These are phyloP conservation scores for Solanum stenotomum DNA, from an alignment of 257 asterid species.

Conservation along the genomic window DNA sequence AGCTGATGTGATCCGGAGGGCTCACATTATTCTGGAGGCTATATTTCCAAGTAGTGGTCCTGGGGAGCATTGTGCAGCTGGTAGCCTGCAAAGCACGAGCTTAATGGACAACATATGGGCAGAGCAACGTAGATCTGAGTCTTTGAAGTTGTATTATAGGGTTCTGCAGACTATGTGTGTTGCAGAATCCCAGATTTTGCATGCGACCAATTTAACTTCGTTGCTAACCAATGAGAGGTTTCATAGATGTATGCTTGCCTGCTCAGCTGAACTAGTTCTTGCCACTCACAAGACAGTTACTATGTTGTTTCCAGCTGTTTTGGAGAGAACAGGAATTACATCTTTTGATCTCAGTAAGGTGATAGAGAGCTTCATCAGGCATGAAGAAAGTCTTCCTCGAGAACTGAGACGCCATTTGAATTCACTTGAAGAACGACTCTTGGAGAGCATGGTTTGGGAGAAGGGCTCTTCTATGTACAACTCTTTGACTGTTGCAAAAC, in stretches of 20 bases:
- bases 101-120: constrained; percentile 94
- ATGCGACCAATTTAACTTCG: constrained; percentile 68
- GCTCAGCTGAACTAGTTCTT: constrained; percentile 97
- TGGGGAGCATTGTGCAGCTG: constrained; percentile 33
- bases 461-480: constrained; percentile 98
- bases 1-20: constrained; percentile 73
- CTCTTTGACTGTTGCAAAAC: constrained; percentile 79
- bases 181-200: constrained; percentile 81
- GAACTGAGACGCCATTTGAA: constrained; percentile 90
- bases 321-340: constrained; percentile 96
- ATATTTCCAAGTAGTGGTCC: constrained; percentile 89
- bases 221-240: constrained; percentile 91
- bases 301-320: constrained; percentile 88
- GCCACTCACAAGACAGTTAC: constrained; percentile 98
- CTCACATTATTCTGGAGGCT: constrained; percentile 86
- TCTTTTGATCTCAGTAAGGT: constrained; percentile 98
- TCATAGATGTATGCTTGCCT: constrained; percentile 98
- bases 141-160: constrained; percentile 80
- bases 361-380: constrained; percentile 92
- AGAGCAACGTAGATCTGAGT: constrained; percentile 89
- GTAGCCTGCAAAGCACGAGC: constrained; percentile 52
- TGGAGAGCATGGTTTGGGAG: constrained; percentile 99
- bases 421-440: constrained; percentile 88
- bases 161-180: constrained; percentile 88
- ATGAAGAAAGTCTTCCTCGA: constrained; percentile 95